Percentiles rank a stretch among this genome's conserved stretches.
phyloP scores from a whole-genome alignment of 305 asterid genomes.

The Withania somnifera region DNA sequence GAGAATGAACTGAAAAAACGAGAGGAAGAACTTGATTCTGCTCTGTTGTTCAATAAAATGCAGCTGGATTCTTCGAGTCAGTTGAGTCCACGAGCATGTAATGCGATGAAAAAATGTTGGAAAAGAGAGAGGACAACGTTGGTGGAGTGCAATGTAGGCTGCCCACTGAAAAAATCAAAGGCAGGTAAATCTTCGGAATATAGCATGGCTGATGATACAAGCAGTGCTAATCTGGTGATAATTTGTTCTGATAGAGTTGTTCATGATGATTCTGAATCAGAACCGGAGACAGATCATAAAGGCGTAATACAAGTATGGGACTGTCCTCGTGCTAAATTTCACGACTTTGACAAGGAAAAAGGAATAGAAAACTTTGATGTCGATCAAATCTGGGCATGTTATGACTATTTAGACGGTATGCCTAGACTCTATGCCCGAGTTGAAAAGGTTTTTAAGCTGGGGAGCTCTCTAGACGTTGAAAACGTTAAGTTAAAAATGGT shows the following conservation, averaged over 20 bases:
- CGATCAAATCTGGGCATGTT: constrained; percentile 17
- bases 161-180: neutral
- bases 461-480: no score
- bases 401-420: neutral
- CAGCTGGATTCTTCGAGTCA: neutral
- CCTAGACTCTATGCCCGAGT: neutral
- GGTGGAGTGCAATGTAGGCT: neutral
- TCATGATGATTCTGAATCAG: neutral
- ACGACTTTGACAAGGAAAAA: neutral
- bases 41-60: neutral
- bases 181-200: neutral
- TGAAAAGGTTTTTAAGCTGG: neutral
- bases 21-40: neutral
- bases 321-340: neutral
- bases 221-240: neutral
- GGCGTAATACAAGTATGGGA: neutral
- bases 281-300: neutral
- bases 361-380: neutral
- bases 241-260: neutral
- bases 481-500: constrained; percentile 55
- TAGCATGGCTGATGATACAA: neutral
- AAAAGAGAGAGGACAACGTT: neutral
- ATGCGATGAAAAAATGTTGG: neutral
- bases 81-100: neutral
- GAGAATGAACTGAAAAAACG: neutral